Conservation (phyloP, 192 early-diverging fungal genomes). For the Coemansia pectinata region DNA sequence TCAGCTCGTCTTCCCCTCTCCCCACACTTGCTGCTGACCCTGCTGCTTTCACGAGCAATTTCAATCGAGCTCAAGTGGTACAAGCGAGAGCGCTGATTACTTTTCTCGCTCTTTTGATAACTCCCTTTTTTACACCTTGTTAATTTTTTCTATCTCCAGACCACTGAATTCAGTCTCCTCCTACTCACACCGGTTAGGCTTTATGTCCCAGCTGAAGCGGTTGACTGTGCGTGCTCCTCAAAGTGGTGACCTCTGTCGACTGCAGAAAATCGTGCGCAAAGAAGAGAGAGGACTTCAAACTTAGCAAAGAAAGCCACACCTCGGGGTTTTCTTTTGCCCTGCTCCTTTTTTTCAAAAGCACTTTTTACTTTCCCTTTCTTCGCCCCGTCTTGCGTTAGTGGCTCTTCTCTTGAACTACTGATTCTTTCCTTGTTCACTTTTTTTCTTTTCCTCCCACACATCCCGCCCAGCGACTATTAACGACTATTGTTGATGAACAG, state of each 20-base stretch:
- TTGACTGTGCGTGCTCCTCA: slow-evolving; percentile 2
- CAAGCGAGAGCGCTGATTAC: background rate
- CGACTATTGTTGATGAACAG: background rate
- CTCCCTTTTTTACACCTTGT: background rate
- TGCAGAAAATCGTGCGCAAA: background rate
- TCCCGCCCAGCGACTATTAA: slow-evolving; percentile 3
- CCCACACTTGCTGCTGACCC: background rate
- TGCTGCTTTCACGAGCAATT: background rate
- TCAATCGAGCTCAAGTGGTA: background rate
- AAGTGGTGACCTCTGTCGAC: slow-evolving; percentile 2
- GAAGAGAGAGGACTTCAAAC: background rate
- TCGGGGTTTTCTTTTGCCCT: background rate
- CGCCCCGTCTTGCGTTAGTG: background rate
- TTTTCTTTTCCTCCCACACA: background rate
- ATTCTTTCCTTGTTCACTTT: background rate
- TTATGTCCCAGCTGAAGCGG: background rate
- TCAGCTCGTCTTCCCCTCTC: background rate
- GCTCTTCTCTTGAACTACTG: background rate
- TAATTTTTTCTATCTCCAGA: background rate
- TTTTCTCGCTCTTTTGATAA: background rate
- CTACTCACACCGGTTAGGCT: background rate
- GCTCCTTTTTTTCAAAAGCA: background rate
- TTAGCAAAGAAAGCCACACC: background rate
- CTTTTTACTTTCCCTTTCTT: background rate
- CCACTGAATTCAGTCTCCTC: slow-evolving; percentile 3